A percentile compares a stretch with the other conserved stretches of the same genome.
Evolutionary conservation across 176 grass and related monocot species (phyloP).

Genomic region (Musa troglodytarum): DNA sequence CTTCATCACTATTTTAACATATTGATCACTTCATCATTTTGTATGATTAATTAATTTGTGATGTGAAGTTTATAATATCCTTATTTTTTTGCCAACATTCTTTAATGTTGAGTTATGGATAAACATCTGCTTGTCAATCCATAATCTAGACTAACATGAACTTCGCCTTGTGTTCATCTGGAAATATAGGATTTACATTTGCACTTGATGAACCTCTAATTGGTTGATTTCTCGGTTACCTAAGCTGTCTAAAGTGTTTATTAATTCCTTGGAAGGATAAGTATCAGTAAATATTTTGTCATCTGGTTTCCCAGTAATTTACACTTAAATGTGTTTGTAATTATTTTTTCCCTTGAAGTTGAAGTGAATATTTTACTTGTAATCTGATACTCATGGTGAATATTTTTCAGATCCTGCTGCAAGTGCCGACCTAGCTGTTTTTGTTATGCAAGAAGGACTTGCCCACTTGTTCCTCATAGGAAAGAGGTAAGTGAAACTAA

Average conservation of each 20-base stretch:
- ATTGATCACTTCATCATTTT: too few species aligned
- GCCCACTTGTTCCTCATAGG: constrained; percentile 83
- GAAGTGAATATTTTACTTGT: neutral
- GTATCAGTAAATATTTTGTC: neutral
- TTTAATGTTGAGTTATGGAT: too few species aligned
- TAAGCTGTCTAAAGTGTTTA: neutral
- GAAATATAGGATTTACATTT: neutral
- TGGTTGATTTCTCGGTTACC: neutral
- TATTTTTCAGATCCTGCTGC: constrained; percentile 66
- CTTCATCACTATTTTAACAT: too few species aligned
- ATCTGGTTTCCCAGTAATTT: neutral
- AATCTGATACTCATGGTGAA: neutral
- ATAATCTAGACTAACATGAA: too few species aligned
- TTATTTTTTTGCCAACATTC: too few species aligned
- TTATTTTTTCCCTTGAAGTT: neutral
- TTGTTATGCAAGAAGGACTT: constrained; percentile 99
- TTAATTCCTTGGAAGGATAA: neutral
- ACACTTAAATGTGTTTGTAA: neutral
- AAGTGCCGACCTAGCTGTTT: constrained; percentile 95
- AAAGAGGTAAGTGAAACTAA: constrained; percentile 45
- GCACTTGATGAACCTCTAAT: neutral
- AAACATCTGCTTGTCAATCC: too few species aligned
- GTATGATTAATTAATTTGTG: too few species aligned
- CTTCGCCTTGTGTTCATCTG: too few species aligned
- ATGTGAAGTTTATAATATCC: too few species aligned